Evolutionary conservation across 2,329 filamentous ascomycete genomes (phyloP).

Genomic region (Fusarium sp.): DNA sequence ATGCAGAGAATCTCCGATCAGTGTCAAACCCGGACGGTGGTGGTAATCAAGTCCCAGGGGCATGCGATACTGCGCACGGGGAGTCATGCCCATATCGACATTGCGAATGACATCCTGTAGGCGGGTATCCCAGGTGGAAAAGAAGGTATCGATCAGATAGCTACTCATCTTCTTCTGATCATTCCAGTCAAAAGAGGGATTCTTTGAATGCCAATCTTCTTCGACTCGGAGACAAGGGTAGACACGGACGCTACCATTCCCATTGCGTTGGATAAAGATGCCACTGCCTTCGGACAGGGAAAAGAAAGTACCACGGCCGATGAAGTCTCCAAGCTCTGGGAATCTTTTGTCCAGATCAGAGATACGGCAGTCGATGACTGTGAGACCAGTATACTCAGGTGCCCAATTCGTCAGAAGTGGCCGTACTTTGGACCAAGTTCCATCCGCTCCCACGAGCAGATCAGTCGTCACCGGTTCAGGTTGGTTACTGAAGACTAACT

Average conservation of each 20-base stretch:
- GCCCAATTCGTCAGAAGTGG: not conserved
- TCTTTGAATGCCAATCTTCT: not conserved
- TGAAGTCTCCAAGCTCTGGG: not conserved
- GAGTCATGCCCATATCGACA: not conserved
- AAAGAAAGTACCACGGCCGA: not conserved
- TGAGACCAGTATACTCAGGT: not conserved
- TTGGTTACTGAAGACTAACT: not conserved
- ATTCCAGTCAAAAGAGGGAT: not conserved
- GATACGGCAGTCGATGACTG: not conserved
- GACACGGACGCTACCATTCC: not conserved
- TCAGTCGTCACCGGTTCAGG: not conserved
- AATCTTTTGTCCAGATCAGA: not conserved
- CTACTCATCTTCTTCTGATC: not conserved
- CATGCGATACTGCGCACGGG: not conserved
- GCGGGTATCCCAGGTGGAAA: not conserved
- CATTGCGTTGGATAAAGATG: not conserved
- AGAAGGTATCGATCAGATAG: not conserved
- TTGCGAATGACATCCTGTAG: not conserved
- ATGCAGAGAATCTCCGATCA: not conserved
- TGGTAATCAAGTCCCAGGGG: not conserved
- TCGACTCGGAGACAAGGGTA: not conserved
- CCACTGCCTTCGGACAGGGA: not conserved
- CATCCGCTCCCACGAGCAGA: not conserved
- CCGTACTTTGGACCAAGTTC: not conserved
- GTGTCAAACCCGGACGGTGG: accelerated